phyloP scores from a whole-genome alignment of 345 rosid genomes.

The Gossypium ekmanianum region DNA sequence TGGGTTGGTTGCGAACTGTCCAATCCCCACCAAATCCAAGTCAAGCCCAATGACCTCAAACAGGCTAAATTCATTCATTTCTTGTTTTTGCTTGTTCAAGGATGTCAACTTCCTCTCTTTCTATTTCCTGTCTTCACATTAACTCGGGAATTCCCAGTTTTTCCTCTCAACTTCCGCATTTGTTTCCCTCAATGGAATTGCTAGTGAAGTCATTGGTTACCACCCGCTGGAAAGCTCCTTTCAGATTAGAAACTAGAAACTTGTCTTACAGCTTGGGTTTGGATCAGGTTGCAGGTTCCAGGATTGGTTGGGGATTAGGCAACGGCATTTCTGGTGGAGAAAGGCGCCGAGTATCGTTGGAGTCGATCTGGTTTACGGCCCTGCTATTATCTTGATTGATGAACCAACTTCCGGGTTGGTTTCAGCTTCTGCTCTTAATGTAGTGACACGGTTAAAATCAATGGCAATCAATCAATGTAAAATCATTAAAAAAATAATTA shows the following conservation, averaged over 20 bases:
- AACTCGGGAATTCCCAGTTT: constrained; percentile 19
- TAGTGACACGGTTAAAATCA: neutral
- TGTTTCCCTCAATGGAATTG: constrained; percentile 49
- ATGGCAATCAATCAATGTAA: neutral
- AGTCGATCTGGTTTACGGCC: neutral
- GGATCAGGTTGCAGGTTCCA: neutral
- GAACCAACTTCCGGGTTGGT: neutral
- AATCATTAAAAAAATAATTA: too few species aligned
- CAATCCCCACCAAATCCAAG: constrained; percentile 28
- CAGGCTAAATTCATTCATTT: constrained; percentile 3
- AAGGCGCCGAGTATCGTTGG: neutral
- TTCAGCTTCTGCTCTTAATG: neutral
- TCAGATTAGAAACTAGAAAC: constrained; percentile 52
- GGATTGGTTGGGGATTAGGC: neutral
- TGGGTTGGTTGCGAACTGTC: constrained; percentile 17
- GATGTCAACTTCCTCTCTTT: constrained; percentile 48
- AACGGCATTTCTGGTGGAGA: neutral
- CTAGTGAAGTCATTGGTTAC: constrained; percentile 50
- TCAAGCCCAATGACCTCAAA: neutral
- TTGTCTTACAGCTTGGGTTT: constrained; percentile 9
- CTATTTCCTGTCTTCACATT: constrained; percentile 14
- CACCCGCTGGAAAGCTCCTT: constrained; percentile 35
- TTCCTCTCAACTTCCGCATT: constrained; percentile 19
- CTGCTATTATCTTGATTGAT: neutral
- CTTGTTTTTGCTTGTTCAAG: constrained; percentile 10